phyloP scores from a whole-genome alignment of 2,329 filamentous ascomycete species.

The Drechslera avenae region DNA sequence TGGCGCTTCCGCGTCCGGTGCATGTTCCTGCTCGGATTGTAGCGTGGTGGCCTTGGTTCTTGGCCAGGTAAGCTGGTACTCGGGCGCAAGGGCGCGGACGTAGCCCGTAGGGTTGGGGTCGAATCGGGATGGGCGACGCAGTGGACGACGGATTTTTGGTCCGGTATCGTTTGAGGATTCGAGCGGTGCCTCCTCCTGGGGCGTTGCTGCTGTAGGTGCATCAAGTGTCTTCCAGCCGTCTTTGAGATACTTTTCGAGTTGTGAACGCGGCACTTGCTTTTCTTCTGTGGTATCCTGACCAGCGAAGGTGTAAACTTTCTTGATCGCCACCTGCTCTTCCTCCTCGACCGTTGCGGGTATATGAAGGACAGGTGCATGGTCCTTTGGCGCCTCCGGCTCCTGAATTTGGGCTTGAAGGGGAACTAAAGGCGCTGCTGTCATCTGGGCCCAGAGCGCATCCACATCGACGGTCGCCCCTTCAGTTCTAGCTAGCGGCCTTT shows the following conservation, averaged over 20 bases:
- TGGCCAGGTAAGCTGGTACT: conserved; percentile 51
- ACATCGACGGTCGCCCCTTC: conserved; percentile 73
- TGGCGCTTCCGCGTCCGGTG: conserved; percentile 20
- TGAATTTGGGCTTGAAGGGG: conserved; percentile 27
- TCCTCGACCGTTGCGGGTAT: conserved; percentile 25
- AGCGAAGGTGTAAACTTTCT: conserved; percentile 75
- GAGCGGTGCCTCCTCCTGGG: conserved; percentile 2
- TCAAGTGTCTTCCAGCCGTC: conserved; percentile 40
- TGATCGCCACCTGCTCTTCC: conserved; percentile 62
- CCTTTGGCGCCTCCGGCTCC: conserved; percentile 11
- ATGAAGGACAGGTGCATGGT: conserved; percentile 14
- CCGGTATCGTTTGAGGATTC: conserved; percentile 8
- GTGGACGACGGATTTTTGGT: conserved; percentile 36
- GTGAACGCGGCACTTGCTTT: conserved; percentile 63
- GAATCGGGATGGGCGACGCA: conserved; percentile 55
- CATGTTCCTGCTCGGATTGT: conserved; percentile 17
- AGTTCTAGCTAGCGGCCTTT: conserved; percentile 57
- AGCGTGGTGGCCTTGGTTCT: conserved; percentile 24
- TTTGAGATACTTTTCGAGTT: conserved; percentile 34
- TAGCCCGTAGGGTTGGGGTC: conserved; percentile 57
- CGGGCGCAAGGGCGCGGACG: conserved; percentile 53
- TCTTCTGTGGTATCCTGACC: conserved; percentile 74
- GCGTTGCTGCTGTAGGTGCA: conserved; percentile 10
- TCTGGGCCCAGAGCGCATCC: conserved; percentile 71
- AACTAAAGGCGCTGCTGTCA: conserved; percentile 58